Conservation (phyloP, 805 yeast genomes). For the Jamesozyma lodderae region DNA sequence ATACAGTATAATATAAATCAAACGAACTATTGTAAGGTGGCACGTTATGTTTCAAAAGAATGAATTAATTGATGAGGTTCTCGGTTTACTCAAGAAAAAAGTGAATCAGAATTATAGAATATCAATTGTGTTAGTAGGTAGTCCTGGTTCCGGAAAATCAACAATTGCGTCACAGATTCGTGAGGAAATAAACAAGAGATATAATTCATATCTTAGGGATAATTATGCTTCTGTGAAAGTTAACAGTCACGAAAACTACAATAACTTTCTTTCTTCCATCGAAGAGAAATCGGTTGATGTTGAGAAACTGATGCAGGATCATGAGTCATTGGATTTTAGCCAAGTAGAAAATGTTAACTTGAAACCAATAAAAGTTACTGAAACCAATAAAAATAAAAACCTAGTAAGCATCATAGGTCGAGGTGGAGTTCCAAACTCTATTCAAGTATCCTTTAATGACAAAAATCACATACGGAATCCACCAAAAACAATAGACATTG, state of each 20-base stretch:
- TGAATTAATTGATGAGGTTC: constrained; percentile 25
- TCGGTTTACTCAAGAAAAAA: constrained; percentile 20
- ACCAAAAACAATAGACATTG: constrained; percentile 17
- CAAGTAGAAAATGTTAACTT: constrained; percentile 19
- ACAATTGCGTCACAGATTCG: constrained; percentile 48
- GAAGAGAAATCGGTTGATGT: constrained; percentile 5
- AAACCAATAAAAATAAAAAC: constrained; percentile 9
- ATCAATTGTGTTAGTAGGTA: constrained; percentile 56
- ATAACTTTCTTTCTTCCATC: constrained; percentile 7
- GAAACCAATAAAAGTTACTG: constrained; percentile 12
- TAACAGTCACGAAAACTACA: not conserved
- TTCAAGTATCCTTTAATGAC: constrained; percentile 8
- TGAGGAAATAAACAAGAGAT: constrained; percentile 31
- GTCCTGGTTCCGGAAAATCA: constrained; percentile 83
- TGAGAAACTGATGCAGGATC: constrained; percentile 8
- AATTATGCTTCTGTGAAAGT: not conserved
- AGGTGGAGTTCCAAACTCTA: constrained; percentile 25
- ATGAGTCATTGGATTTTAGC: constrained; percentile 12
- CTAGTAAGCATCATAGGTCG: constrained; percentile 20
- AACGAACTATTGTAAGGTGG: too few species aligned
- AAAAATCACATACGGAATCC: not conserved
- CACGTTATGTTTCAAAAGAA: too few species aligned
- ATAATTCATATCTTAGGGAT: constrained; percentile 7
- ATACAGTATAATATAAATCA: too few species aligned
- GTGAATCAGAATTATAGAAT: constrained; percentile 35